phyloP scores from a whole-genome alignment of 176 grass and related monocot genomes.

The Aegilops tauschii region DNA sequence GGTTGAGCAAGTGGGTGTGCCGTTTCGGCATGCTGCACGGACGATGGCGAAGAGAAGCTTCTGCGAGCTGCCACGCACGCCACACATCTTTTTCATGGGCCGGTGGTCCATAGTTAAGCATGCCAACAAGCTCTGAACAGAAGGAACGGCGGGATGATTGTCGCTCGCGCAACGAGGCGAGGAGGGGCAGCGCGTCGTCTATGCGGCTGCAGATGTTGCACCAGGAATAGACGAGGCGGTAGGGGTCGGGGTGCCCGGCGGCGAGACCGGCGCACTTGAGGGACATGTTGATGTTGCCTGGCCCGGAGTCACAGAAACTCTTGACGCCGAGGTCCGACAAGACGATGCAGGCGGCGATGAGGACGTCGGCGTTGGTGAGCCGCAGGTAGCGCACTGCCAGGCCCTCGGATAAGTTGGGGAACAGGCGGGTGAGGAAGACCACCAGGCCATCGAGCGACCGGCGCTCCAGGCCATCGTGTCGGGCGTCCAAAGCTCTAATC shows the following conservation, averaged over 20 bases:
- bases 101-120: not conserved
- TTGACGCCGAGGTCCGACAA: not conserved
- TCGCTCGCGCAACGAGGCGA: not conserved
- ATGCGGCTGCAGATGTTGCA: not conserved
- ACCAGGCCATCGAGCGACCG: slow-evolving; percentile 1
- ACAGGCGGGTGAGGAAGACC: slow-evolving; percentile 18
- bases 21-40: not conserved
- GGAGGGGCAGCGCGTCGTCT: not conserved
- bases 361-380: not conserved
- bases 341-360: not conserved
- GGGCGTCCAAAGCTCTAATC: too few relatives aligned
- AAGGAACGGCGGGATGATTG: not conserved
- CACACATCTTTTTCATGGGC: not conserved
- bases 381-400: not conserved
- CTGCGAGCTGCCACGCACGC: not conserved
- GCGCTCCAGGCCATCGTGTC: not conserved
- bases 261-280: not conserved
- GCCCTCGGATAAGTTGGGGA: not conserved
- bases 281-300: not conserved
- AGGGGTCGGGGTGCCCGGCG: not conserved
- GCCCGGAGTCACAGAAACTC: not conserved
- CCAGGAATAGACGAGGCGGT: not conserved
- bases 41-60: not conserved
- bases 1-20: not conserved
- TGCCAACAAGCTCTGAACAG: not conserved